Evolutionary conservation across 1,139 yeast genomes (phyloP), one percentile per base, ranked within the genome.

Genomic region (Suhomyces guaymorum): DNA sequence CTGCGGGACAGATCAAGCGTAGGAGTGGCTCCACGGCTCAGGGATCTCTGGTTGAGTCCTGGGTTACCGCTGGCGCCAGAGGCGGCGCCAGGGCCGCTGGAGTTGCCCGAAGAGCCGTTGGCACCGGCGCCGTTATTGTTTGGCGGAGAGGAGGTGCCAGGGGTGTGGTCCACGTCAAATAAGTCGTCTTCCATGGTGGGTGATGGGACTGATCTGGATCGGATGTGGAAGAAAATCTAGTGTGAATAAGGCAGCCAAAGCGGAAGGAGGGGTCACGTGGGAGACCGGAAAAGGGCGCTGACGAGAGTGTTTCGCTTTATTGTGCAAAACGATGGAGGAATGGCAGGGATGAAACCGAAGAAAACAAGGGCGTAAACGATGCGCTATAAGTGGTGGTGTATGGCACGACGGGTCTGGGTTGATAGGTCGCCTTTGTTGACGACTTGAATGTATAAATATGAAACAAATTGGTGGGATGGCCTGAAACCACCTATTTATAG

Each of bases 151-250:
- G 31, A 16, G 24, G 30, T 11, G 5, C 27, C 30, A 16, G 27
- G 27, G 23, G 28, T 15, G 10, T 15, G 27, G 13, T 32, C 35
- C 11, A 35, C 44, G 16, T 34, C 38, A 23, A 41, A 41, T 30
- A 41, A 41, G 30, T 41, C 44, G 39, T 41, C 44, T 19, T 41
- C 42, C 30, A 33, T 26, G n/a, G 19, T 9, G 25, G 15, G 29
- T 25, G 12, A n/a, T 23, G 12, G 15, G 23, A 21, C n/a, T 5
- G n/a, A 10, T 21, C 12, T 6, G 9, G 23, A 10, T 21, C n/a
- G n/a, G n/a, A n/a, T n/a, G n/a, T n/a, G n/a, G n/a, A n/a, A n/a
- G n/a, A n/a, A n/a, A n/a, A n/a, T n/a, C n/a, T n/a, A n/a, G n/a
- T n/a, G n/a, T n/a, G n/a, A n/a, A n/a, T n/a, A n/a, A n/a, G n/a